Conservation (phyloP, 345 rosid genomes). For the Garcia nutans region DNA sequence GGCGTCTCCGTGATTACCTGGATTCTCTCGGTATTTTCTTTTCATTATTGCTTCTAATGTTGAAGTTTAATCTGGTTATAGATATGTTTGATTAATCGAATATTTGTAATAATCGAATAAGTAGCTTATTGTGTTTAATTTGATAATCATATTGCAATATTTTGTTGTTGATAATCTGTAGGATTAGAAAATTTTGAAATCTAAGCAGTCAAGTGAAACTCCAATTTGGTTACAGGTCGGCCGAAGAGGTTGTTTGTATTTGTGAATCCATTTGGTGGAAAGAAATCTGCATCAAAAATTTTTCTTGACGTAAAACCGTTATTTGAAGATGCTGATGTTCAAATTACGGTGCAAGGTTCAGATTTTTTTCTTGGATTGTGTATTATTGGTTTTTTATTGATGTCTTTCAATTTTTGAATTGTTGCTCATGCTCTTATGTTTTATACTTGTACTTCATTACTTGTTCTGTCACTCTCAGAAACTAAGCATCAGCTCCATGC, state of each 20-base stretch:
- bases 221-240: conserved; percentile 43
- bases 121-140: too few species aligned
- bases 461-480: conserved; percentile 43
- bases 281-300: conserved; percentile 60
- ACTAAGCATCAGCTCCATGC: conserved; percentile 77
- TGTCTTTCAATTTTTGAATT: background rate
- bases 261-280: conserved; percentile 92
- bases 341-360: conserved; percentile 67
- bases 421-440: background rate
- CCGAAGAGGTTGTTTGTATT: conserved; percentile 71
- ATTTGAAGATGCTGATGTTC: conserved; percentile 71
- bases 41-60: too few species aligned
- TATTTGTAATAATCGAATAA: too few species aligned
- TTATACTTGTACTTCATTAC: background rate
- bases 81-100: too few species aligned
- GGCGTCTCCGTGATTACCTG: conserved; percentile 49
- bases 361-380: background rate
- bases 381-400: background rate
- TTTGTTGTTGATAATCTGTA: background rate
- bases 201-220: background rate
- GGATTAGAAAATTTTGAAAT: background rate
- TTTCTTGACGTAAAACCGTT: conserved; percentile 67
- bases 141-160: too few species aligned
- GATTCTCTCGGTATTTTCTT: conserved; percentile 57
- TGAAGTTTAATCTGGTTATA: background rate